These are phyloP conservation scores for Kwoniella sp. DNA, from an alignment of 768 basidiomycete genomes.

Conservation along the genomic window DNA sequence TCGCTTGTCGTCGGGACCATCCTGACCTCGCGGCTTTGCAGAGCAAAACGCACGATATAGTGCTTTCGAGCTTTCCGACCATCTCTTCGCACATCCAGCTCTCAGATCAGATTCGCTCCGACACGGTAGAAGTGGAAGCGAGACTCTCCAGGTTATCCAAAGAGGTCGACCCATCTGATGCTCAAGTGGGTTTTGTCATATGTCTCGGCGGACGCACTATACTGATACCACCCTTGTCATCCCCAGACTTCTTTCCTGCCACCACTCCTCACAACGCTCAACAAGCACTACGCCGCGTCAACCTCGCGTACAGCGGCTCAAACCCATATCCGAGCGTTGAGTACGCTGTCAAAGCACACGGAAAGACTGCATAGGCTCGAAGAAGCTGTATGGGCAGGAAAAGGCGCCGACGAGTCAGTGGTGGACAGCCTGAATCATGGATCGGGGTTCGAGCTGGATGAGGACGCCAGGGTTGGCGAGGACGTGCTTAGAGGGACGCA, in stretches of 20 bases:
- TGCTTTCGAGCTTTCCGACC: slow-evolving; percentile 20
- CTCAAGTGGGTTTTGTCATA: slow-evolving; percentile 15
- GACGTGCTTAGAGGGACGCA: slow-evolving; percentile 25
- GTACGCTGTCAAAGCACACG: slow-evolving; percentile 10
- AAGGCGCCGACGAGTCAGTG: slow-evolving; percentile 37
- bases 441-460: slow-evolving; percentile 6
- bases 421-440: slow-evolving; percentile 16
- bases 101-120: slow-evolving; percentile 61
- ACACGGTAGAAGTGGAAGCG: slow-evolving; percentile 62
- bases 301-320: slow-evolving; percentile 13
- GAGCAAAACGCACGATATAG: slow-evolving; percentile 26
- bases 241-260: slow-evolving; percentile 40
- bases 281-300: slow-evolving; percentile 25
- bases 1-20: background rate
- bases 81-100: slow-evolving; percentile 66
- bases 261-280: slow-evolving; percentile 19
- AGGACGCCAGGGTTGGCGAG: slow-evolving; percentile 13
- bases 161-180: slow-evolving; percentile 23
- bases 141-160: slow-evolving; percentile 64
- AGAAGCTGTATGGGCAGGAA: slow-evolving; percentile 29
- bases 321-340: slow-evolving; percentile 19
- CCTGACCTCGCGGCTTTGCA: background rate
- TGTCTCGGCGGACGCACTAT: background rate
- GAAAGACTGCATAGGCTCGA: slow-evolving; percentile 28
- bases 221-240: background rate